Evolutionary conservation across 2,329 filamentous ascomycete genomes (phyloP).

Genomic region (Penicillium sumatraense): DNA sequence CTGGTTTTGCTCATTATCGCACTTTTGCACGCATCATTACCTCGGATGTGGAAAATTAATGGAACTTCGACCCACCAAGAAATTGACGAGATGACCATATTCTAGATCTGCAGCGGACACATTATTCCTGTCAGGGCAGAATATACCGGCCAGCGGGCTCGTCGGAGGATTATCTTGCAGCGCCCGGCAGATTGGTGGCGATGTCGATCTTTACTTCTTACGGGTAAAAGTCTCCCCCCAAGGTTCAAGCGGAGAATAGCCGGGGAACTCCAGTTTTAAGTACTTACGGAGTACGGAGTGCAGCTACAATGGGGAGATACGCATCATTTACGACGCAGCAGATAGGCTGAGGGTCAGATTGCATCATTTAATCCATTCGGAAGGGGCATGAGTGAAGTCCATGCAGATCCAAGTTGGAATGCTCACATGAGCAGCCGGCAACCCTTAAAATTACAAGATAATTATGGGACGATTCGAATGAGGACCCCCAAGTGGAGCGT

Average conservation of each 20-base stretch:
- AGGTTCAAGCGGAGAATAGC: not conserved
- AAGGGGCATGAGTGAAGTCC: too few species aligned
- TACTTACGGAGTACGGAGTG: too few species aligned
- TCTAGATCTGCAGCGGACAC: not conserved
- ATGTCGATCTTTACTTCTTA: not conserved
- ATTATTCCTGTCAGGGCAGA: slow-evolving; percentile 3
- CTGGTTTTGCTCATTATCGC: not conserved
- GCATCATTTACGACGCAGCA: too few species aligned
- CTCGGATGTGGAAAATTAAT: not conserved
- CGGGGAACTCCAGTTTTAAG: too few species aligned
- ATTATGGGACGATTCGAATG: too few species aligned
- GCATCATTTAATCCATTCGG: not conserved
- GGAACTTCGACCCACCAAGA: not conserved
- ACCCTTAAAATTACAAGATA: too few species aligned
- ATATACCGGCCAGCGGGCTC: not conserved
- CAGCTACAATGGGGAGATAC: too few species aligned
- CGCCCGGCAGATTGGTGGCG: not conserved
- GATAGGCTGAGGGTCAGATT: too few species aligned
- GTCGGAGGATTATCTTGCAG: not conserved
- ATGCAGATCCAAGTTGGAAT: too few species aligned
- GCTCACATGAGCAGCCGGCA: too few species aligned
- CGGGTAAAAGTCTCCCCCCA: slow-evolving; percentile 5
- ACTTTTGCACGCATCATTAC: not conserved
- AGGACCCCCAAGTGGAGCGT: too few species aligned
- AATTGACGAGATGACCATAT: not conserved